Evolutionary conservation across 768 basidiomycete genomes (phyloP).

Genomic region (Pulveroboletus sp.): DNA sequence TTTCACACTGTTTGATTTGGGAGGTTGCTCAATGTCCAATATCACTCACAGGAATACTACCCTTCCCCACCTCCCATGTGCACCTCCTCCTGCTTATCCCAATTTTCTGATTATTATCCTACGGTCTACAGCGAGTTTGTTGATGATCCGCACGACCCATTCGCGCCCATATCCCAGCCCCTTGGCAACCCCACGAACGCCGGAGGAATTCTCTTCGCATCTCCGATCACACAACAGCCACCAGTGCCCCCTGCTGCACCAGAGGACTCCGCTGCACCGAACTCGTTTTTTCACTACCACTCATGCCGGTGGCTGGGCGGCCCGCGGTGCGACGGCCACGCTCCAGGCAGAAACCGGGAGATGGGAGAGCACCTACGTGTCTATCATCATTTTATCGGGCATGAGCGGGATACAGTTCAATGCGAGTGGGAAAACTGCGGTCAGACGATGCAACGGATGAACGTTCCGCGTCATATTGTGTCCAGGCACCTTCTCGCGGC

Average conservation of each 20-base stretch:
- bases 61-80: background rate
- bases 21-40: constrained; percentile 1
- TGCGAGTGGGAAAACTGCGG: constrained; percentile 25
- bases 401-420: constrained; percentile 22
- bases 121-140: background rate
- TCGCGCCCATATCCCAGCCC: background rate
- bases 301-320: constrained; percentile 22
- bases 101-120: background rate
- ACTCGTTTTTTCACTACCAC: constrained; percentile 7
- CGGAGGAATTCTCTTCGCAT: background rate
- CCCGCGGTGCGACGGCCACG: constrained; percentile 18
- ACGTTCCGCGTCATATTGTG: constrained; percentile 27
- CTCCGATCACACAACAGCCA: constrained; percentile 8
- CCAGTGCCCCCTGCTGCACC: constrained; percentile 12
- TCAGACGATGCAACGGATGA: constrained; percentile 26
- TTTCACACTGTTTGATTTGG: background rate
- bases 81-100: background rate
- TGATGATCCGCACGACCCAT: background rate
- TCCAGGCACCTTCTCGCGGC: constrained; percentile 24
- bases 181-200: background rate
- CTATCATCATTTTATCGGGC: constrained; percentile 21
- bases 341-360: constrained; percentile 28
- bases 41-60: constrained; percentile 10
- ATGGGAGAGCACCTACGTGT: constrained; percentile 26
- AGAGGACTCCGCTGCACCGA: background rate